These are phyloP conservation scores for Pontederia paniculata DNA, from an alignment of 176 grass and related monocot species.

Conservation along the genomic window DNA sequence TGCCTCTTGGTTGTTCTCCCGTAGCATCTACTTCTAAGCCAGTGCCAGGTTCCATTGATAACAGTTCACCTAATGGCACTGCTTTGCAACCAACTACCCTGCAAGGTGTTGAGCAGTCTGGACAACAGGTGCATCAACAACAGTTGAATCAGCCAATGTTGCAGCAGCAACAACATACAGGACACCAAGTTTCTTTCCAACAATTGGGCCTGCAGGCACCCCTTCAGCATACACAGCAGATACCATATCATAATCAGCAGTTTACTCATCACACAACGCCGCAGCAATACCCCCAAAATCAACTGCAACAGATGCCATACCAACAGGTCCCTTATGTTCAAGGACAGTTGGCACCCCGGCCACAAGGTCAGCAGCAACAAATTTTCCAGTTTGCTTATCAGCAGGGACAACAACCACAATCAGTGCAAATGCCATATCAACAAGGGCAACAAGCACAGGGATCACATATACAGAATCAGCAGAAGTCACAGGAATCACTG, in stretches of 20 bases:
- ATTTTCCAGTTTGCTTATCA: conserved; percentile 24
- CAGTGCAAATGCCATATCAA: too few relatives aligned
- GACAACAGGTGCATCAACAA: conserved; percentile 1
- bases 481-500: conserved; percentile 12
- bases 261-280: conserved; percentile 25
- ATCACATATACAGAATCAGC: conserved; percentile 23
- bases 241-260: conserved; percentile 33
- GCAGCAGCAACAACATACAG: conserved; percentile 14
- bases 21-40: conserved; percentile 15
- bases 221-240: conserved; percentile 28
- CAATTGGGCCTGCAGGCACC: conserved; percentile 7
- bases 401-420: conserved; percentile 32
- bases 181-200: background rate
- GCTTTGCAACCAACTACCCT: conserved; percentile 21
- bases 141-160: conserved; percentile 25
- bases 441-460: conserved; percentile 42
- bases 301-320: conserved; percentile 30
- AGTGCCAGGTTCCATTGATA: conserved; percentile 23
- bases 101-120: conserved; percentile 21
- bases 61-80: conserved; percentile 7
- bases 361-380: conserved; percentile 30
- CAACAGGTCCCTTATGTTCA: conserved; percentile 60
- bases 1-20: conserved; percentile 28
- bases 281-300: conserved; percentile 22
- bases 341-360: conserved; percentile 1